These are phyloP conservation scores for Xerocomellus amylosporus DNA, from an alignment of 768 basidiomycete species.

Conservation along the genomic window DNA sequence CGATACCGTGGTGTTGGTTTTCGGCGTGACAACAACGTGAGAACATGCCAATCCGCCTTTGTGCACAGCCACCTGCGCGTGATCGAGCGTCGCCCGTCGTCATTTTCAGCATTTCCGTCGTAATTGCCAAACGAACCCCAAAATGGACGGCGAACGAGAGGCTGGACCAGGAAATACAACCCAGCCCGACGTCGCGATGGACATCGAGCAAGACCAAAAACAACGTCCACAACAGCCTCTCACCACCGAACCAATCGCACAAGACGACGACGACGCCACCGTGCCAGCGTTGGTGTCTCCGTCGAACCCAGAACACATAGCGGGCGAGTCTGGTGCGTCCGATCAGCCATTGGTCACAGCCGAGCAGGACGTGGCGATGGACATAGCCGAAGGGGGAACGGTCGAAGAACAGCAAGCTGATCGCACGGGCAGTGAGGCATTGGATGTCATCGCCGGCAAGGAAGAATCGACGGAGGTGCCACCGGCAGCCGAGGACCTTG, in stretches of 20 bases:
- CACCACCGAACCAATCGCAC: neutral
- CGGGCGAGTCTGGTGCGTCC: slow-evolving; percentile 8
- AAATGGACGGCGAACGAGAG: slow-evolving; percentile 26
- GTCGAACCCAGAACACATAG: slow-evolving; percentile 12
- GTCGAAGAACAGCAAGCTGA: slow-evolving; percentile 13
- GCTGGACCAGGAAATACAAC: neutral
- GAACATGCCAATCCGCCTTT: neutral
- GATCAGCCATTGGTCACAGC: slow-evolving; percentile 25
- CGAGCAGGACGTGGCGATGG: slow-evolving; percentile 27
- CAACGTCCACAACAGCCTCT: slow-evolving; percentile 1
- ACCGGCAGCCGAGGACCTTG: slow-evolving; percentile 12
- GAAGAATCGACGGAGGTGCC: slow-evolving; percentile 8
- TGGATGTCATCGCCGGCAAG: neutral
- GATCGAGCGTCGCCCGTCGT: slow-evolving; percentile 25
- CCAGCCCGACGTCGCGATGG: slow-evolving; percentile 18
- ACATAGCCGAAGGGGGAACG: slow-evolving; percentile 16
- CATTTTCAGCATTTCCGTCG: slow-evolving; percentile 26
- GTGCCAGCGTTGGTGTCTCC: neutral
- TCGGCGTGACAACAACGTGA: neutral
- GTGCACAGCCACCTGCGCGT: slow-evolving; percentile 25
- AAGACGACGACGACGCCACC: slow-evolving; percentile 1
- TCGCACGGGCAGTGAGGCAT: slow-evolving; percentile 1
- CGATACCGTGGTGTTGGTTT: slow-evolving; percentile 8
- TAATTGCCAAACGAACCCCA: slow-evolving; percentile 8
- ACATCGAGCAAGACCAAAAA: slow-evolving; percentile 18